phyloP scores from a whole-genome alignment of 2,329 filamentous ascomycete species.

The Hirsutella minnesotensis region DNA sequence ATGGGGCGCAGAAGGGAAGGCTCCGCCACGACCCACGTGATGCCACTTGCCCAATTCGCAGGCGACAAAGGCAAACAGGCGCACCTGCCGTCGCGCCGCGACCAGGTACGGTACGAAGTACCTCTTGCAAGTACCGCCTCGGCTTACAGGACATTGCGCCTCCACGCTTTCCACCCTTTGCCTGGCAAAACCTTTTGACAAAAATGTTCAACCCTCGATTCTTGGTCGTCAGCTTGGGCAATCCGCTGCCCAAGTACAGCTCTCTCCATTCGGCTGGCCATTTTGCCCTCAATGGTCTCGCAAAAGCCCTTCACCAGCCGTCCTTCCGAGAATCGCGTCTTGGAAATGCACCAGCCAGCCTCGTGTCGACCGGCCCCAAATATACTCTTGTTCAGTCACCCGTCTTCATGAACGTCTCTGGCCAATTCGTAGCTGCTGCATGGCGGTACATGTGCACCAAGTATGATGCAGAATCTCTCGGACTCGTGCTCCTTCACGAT shows the following conservation, averaged over 20 bases:
- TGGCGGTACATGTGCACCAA: conserved; percentile 45
- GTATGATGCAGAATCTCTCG: conserved; percentile 20
- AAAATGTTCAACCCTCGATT: conserved; percentile 38
- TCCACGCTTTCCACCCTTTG: too few species aligned
- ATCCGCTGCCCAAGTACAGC: conserved; percentile 61
- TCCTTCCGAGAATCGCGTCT: conserved; percentile 29
- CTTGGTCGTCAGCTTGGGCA: conserved; percentile 79
- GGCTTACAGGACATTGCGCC: too few species aligned
- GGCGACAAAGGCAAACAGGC: not conserved
- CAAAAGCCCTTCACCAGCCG: conserved; percentile 31
- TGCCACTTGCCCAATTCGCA: not conserved
- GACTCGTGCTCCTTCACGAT: conserved; percentile 74
- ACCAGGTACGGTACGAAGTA: too few species aligned
- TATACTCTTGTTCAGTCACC: conserved; percentile 65
- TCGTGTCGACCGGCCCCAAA: conserved; percentile 34
- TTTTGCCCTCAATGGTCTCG: conserved; percentile 54
- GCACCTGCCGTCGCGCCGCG: too few species aligned
- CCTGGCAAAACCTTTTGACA: too few species aligned
- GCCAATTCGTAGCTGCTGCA: conserved; percentile 54
- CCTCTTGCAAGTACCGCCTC: too few species aligned
- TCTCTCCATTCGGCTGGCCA: conserved; percentile 87
- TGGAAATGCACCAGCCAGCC: conserved; percentile 39
- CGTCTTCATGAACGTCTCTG: conserved; percentile 75
- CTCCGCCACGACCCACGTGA: conserved; percentile 5
- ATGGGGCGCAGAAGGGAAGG: conserved; percentile 3